These are phyloP conservation scores for Pichia nakasei DNA, from an alignment of 805 yeast genomes.

Conservation along the genomic window DNA sequence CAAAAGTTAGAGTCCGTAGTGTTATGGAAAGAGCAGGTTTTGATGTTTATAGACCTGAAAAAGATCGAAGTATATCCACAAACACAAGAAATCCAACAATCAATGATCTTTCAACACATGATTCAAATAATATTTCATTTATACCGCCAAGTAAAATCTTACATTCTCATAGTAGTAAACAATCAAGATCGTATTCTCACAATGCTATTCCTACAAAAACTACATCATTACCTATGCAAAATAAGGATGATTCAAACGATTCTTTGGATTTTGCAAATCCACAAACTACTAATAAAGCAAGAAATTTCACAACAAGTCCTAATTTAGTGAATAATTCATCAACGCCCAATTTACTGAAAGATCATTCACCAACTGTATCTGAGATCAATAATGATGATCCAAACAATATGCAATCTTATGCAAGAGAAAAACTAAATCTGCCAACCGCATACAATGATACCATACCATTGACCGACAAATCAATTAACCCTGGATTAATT, in stretches of 20 bases:
- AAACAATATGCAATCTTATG: neutral
- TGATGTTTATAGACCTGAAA: conserved; percentile 39
- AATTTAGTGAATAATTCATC: conserved; percentile 6
- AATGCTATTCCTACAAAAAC: neutral
- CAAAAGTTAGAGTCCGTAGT: conserved; percentile 51
- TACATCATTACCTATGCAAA: neutral
- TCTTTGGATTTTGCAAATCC: neutral
- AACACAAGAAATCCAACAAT: neutral
- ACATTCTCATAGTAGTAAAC: conserved; percentile 2
- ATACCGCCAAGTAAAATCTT: conserved; percentile 4
- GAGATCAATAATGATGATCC: neutral
- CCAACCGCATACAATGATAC: neutral
- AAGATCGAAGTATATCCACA: neutral
- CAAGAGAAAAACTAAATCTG: neutral
- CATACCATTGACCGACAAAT: neutral
- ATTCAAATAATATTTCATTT: neutral
- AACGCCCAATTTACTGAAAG: conserved; percentile 6
- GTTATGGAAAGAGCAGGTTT: conserved; percentile 82
- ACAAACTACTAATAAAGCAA: neutral
- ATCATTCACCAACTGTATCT: neutral
- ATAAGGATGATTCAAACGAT: neutral
- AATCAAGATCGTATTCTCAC: conserved; percentile 10
- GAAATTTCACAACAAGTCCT: neutral
- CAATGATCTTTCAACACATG: neutral
- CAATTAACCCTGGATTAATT: neutral